Base-by-base conservation (phyloP, 2,329 filamentous ascomycete species). In the Fusarium fracticaudum region DNA sequence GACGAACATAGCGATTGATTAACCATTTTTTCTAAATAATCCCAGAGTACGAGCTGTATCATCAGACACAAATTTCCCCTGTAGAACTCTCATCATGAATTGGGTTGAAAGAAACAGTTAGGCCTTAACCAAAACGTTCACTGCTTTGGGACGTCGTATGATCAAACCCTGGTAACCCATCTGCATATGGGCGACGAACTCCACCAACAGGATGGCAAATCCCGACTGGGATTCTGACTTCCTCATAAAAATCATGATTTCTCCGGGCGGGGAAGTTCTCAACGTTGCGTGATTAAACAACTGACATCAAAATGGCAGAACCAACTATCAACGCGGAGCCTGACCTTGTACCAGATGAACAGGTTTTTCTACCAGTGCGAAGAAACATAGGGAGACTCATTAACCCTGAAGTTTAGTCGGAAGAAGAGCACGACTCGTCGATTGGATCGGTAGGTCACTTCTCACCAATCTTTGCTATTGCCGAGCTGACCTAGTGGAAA, bases 151-250 rank as follows among this genome's bases (percentile, higher is more conserved):
- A 3, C 3, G 18, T 67, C 65, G 45, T 68, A 67, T 68, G 65
- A 67, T 68, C 31, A 8, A 37, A 53, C 57, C 65, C 65, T 24
- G 18, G 64, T 15, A 9, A 18, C 20, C 11, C 6, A 37, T 31
- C 31, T 67, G 40, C 65, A 67, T 41, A 44, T 44, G 24, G 40
- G 6, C 5, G 29, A 9, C 7, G 18, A 40, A 41, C 29, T 2
- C 29, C 47, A 67, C 65, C 65, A 68, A 67, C 65, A 60, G 8
- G 45, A 37, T 68, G 15, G 53, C 29, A 68, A 57, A 58, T 37
- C n/a, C 26, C 8, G n/a, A 31, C 63, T 33, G 47, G 62, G 62
- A 53, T 63, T 29, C 13, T 8, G 22, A 41, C 15, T 20, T 20
- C 3, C n/a, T 40, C 15, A 47, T 31, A 57, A 35, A 26, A 6